Conservation (phyloP, 805 yeast genomes). For the Metschnikowia santaceciliae region DNA sequence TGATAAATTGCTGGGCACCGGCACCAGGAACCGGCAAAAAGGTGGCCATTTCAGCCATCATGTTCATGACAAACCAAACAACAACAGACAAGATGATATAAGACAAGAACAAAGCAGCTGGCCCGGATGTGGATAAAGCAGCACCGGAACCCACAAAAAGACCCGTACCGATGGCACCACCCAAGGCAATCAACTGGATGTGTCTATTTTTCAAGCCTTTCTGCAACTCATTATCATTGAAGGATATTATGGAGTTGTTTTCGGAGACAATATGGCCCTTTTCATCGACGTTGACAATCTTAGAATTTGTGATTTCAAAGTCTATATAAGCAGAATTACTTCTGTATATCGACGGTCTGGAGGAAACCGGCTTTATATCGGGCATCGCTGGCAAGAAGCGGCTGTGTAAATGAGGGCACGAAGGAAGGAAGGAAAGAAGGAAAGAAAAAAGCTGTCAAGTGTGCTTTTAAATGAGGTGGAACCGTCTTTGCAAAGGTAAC, state of each 20-base stretch:
- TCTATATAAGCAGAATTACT: slow-evolving; percentile 16
- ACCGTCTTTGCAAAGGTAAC: neutral
- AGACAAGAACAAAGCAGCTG: slow-evolving; percentile 18
- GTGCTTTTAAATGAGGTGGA: neutral
- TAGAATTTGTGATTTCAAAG: slow-evolving; percentile 16
- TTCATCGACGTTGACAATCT: slow-evolving; percentile 18
- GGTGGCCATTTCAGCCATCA: slow-evolving; percentile 21
- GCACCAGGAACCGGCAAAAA: slow-evolving; percentile 21
- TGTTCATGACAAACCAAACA: slow-evolving; percentile 21
- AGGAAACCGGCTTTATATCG: slow-evolving; percentile 11
- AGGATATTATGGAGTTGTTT: slow-evolving; percentile 15
- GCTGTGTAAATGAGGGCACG: neutral
- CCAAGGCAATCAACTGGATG: slow-evolving; percentile 21
- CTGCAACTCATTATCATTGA: slow-evolving; percentile 13
- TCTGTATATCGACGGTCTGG: slow-evolving; percentile 16
- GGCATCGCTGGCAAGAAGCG: slow-evolving; percentile 6
- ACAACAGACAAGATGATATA: slow-evolving; percentile 17
- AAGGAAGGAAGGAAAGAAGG: neutral
- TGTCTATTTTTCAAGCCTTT: slow-evolving; percentile 21
- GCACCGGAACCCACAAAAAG: slow-evolving; percentile 20
- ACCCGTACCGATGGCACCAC: slow-evolving; percentile 23
- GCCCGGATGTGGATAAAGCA: slow-evolving; percentile 15
- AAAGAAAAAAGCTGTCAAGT: neutral
- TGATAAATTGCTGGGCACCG: slow-evolving; percentile 19
- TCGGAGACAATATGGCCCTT: slow-evolving; percentile 15